Evolutionary conservation across 257 asterid species (phyloP), one percentile per base, ranked within the genome.

Genomic region (Penstemon newberryi): DNA sequence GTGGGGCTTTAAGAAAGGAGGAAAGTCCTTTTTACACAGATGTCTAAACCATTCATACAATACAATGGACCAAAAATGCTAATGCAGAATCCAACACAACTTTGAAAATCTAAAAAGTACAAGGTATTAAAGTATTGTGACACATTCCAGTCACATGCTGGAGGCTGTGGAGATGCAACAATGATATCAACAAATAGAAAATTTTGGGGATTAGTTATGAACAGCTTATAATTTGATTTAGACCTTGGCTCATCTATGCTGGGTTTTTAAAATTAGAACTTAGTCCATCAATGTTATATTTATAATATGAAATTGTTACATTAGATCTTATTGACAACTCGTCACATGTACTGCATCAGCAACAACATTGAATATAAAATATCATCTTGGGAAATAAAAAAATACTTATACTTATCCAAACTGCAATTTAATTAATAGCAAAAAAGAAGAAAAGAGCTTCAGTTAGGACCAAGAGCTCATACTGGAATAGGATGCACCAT

Each of bases 391-490:
- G 50, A 63, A 39, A 37, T 65, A 49, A 39, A 37, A 8, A 45
- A 39, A 52, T 45, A 43, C 70, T 59, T 49, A n/a, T 25, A 40
- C 4, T 47, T 8, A 51, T 53, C 25, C 61, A 60, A 73, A 63
- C 6, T 5, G 60, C 56, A 70, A 78, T 41, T 39, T 25, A 56
- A 45, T 45, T 25, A 25, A 25, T 25, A 25, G 65, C 6, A 56
- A 19, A 63, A 63, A 44, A 63, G 63, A 47, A 64, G 43, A 49
- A 33, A 11, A 53, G 18, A 52, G 38, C 10, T 56, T 61, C 54
- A 57, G 55, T 60, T 41, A 73, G 49, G 45, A 53, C 33, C 13
- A 65, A 42, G 53, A 67, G 51, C 69, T 40, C 42, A 58, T 44
- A 37, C 45, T 56, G 68, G 69, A 42, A 47, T 8, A 50, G 71